Base-by-base conservation (phyloP, 2,329 filamentous ascomycete genomes). In the Beauveria varroae region DNA sequence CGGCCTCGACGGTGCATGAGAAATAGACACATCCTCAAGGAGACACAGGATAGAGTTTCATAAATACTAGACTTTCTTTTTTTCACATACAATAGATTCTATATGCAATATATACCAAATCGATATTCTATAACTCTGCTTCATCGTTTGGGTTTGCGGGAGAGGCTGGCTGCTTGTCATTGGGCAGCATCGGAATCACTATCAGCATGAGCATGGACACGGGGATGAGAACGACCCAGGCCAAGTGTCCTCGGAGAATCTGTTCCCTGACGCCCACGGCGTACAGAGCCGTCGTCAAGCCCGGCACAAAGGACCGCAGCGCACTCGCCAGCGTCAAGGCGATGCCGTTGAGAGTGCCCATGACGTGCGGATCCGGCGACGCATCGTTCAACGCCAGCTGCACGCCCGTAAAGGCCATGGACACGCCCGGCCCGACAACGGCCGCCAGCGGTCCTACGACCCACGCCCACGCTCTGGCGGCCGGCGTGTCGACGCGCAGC, bases 301-400 rank as follows among this genome's bases (percentile, higher is more conserved):
- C 87, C 0, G 90, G 90, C 0, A 81, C 80, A 46, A 93, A 77
- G 0, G 89, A 81, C 16, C 90, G 79, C 34, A 90, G 75, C 0
- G 76, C 86, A 64, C 85, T 86, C 0, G 78, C 73, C 0, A 85
- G 68, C 0, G 88, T 87, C 62, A 93, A 37, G 0, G 74, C 73
- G 3, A 76, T 60, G 16, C 87, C 86, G 66, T 93, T 93, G 30
- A 95, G 75, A 0, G 85, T 91, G 0, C 87, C 89, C 10, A 93
- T 76, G 0, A 85, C 81, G 47, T 78, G 76, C 1, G 84, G 80
- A 10, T 79, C 84, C 0, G 90, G 90, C 0, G 86, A 81, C 2
- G 89, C 83, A 62, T 93, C 88, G 71, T 93, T 93, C 37, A 93
- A 69, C 0, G 85, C 85, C 9, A 93, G 83, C 75, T 93, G 89